Evolutionary conservation across 2,329 filamentous ascomycete genomes (phyloP), one percentile per base, ranked within the genome.

Genomic region (Peltaster fructicola): DNA sequence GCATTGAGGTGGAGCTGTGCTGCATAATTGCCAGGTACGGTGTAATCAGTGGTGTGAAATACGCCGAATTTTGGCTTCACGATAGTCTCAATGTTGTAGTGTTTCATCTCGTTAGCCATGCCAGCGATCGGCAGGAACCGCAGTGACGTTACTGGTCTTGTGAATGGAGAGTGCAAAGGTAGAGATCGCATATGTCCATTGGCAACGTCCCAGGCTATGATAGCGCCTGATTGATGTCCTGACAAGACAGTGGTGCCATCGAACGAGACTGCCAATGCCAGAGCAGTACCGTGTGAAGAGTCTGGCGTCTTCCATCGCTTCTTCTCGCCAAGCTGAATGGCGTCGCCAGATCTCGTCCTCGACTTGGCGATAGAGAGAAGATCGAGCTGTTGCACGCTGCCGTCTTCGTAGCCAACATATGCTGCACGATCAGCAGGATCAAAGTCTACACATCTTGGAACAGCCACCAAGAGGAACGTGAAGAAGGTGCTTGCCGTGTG

Each of bases 361-460:
- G 22, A 23, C 4, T 13, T 23, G 53, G 41, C 54, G 14, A 23
- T 20, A 28, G 36, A 85, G 12, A 25, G 24, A 45, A 95, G 67
- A 40, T 92, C 78, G 10, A 91, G 57, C 8, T 78, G 63, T 45
- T 81, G 85, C 10, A 93, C 56, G 25, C 71, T 77, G 11, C 80
- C 78, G 44, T 90, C 76, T 26, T 79, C 74, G 36, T 79, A 77
- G 3, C 77, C 75, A 21, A 77, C 68, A 41, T 84, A 91, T 30
- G 88, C 68, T 4, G 76, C 81, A 25, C 85, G 68, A 35, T 85
- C 75, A 31, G 73, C 80, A 1, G 84, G 76, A 48, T 95, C 88
- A 4, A 95, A 57, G 6, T 68, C 58, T 16, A 85, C 48, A 39
- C 74, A 82, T 15, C 75, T 59, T 9, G 84, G 80, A 10, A 65